phyloP scores from a whole-genome alignment of 179 eudicot genomes.

The Silene coronaria region DNA sequence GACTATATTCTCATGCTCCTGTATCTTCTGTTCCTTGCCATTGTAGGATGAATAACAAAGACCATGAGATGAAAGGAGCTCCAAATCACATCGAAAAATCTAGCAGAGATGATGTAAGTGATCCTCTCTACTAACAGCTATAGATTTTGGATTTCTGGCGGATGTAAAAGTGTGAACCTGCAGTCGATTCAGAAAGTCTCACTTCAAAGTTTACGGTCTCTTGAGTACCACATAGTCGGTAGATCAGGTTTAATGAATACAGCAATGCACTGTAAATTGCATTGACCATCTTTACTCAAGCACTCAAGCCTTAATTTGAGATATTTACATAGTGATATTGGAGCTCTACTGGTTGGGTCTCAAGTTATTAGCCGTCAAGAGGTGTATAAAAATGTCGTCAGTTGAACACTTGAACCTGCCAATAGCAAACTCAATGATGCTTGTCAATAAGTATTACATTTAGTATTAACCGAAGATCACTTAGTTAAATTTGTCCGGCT shows the following conservation, averaged over 20 bases:
- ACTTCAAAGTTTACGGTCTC: background rate
- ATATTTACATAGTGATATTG: too few relatives aligned
- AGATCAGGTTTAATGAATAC: background rate
- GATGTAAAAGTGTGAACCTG: background rate
- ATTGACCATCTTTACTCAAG: background rate
- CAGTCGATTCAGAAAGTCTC: background rate
- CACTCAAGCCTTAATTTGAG: too few relatives aligned
- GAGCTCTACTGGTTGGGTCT: too few relatives aligned
- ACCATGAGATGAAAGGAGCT: conserved; percentile 10
- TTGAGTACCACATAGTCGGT: background rate
- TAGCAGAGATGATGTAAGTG: conserved; percentile 23
- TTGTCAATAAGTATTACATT: background rate
- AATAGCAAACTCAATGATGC: background rate
- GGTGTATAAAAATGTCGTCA: background rate
- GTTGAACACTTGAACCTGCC: background rate
- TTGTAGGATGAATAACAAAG: conserved; percentile 31
- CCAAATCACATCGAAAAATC: conserved; percentile 23
- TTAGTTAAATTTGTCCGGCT: background rate
- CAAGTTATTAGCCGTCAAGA: too few relatives aligned
- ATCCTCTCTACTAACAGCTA: background rate
- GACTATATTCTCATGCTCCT: conserved; percentile 5
- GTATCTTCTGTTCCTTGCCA: conserved; percentile 4
- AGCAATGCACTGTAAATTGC: background rate
- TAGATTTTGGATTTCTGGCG: background rate
- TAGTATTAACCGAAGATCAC: background rate